These are phyloP conservation scores for Curvularia sp. DNA, from an alignment of 2,329 filamentous ascomycete genomes.

Conservation along the genomic window DNA sequence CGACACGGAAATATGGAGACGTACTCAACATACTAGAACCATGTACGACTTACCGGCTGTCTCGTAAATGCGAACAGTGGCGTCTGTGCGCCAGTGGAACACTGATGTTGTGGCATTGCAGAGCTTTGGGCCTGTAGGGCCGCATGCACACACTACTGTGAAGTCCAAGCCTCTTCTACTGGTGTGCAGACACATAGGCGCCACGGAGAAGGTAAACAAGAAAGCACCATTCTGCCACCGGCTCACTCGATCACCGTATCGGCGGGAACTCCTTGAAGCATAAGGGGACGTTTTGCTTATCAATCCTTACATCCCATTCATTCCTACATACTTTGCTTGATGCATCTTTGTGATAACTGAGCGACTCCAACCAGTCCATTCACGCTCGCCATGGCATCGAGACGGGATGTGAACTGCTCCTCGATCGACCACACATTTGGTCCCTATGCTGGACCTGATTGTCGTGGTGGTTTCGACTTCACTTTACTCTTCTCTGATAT, in stretches of 20 bases:
- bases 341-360: slow-evolving; percentile 26
- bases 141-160: slow-evolving; percentile 11
- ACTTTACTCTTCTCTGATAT: slow-evolving; percentile 48
- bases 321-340: slow-evolving; percentile 23
- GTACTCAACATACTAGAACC: slow-evolving; percentile 11
- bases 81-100: slow-evolving; percentile 10
- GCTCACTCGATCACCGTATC: slow-evolving; percentile 28
- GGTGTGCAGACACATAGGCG: slow-evolving; percentile 22
- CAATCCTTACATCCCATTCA: slow-evolving; percentile 23
- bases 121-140: slow-evolving; percentile 17
- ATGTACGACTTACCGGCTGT: slow-evolving; percentile 17
- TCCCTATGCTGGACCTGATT: slow-evolving; percentile 38
- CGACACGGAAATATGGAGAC: slow-evolving; percentile 18
- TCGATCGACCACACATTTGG: slow-evolving; percentile 43
- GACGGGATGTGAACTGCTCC: slow-evolving; percentile 25
- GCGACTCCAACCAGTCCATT: slow-evolving; percentile 28
- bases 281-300: slow-evolving; percentile 23
- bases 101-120: slow-evolving; percentile 17
- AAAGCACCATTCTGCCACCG: slow-evolving; percentile 27
- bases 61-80: slow-evolving; percentile 2
- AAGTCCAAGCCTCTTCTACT: slow-evolving; percentile 22
- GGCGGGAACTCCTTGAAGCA: slow-evolving; percentile 19
- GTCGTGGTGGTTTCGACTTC: slow-evolving; percentile 50
- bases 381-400: slow-evolving; percentile 31
- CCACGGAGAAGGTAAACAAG: slow-evolving; percentile 29